phyloP scores from a whole-genome alignment of 2,329 filamentous ascomycete species.

The Metarhizium robertsii region DNA sequence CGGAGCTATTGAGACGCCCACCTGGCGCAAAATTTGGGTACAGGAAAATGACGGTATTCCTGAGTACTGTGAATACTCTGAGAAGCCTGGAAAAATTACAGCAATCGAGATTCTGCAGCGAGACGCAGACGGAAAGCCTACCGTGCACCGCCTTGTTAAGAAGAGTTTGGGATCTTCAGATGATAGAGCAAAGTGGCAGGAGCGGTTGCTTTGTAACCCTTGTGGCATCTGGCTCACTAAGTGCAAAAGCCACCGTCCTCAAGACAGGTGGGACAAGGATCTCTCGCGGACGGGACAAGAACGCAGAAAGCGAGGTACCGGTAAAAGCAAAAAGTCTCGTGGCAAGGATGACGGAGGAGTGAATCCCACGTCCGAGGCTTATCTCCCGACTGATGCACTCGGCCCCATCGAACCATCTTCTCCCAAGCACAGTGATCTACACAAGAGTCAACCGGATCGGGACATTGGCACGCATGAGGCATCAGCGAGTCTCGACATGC shows the following conservation, averaged over 20 bases:
- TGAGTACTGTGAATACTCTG: conserved; percentile 59
- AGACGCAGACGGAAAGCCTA: conserved; percentile 53
- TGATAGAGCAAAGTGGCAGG: conserved; percentile 58
- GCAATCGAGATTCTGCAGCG: conserved; percentile 60
- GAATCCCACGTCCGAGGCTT: conserved; percentile 44
- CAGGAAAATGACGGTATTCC: conserved; percentile 64
- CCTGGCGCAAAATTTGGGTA: conserved; percentile 90
- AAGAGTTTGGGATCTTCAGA: conserved; percentile 56
- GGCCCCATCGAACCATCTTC: conserved; percentile 34
- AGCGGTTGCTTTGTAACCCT: conserved; percentile 81
- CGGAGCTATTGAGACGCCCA: conserved; percentile 89
- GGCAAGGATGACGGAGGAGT: conserved; percentile 36
- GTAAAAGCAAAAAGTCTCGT: conserved; percentile 36
- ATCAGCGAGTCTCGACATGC: conserved; percentile 6
- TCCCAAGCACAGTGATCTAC: conserved; percentile 15
- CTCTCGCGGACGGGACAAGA: conserved; percentile 42
- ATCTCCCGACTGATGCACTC: conserved; percentile 42
- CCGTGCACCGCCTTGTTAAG: conserved; percentile 66
- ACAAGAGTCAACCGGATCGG: conserved; percentile 8
- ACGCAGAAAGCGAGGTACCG: conserved; percentile 37
- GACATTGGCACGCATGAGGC: neutral
- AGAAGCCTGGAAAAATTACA: conserved; percentile 63
- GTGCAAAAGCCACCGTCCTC: conserved; percentile 73
- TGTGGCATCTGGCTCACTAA: conserved; percentile 95
- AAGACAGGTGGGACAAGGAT: conserved; percentile 71